phyloP scores from a whole-genome alignment of 164 flowering plant species.

The Umbellularia californica region DNA sequence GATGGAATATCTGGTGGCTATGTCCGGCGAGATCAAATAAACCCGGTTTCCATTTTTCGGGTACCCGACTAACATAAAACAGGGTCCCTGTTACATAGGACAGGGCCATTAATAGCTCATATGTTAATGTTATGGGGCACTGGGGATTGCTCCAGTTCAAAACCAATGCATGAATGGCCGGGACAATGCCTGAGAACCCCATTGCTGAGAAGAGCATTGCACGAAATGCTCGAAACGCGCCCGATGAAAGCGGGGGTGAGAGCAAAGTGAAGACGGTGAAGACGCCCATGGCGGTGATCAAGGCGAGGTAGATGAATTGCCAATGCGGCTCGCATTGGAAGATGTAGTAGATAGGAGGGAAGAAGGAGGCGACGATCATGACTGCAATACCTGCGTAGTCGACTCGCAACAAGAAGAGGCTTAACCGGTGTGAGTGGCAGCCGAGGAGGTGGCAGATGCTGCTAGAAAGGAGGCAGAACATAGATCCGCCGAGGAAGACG shows the following conservation, averaged over 20 bases:
- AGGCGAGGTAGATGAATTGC: conserved; percentile 68
- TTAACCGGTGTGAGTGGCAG: conserved; percentile 70
- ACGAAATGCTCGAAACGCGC: conserved; percentile 47
- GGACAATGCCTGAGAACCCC: conserved; percentile 77
- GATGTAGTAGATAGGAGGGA: conserved; percentile 88
- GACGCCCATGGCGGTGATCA: conserved; percentile 59
- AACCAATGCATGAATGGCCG: conserved; percentile 58
- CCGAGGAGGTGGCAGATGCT: conserved; percentile 76
- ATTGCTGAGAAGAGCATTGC: conserved; percentile 67
- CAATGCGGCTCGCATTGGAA: conserved; percentile 76
- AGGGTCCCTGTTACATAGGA: conserved; percentile 59
- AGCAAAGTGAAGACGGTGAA: conserved; percentile 59
- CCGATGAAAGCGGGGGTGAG: conserved; percentile 50
- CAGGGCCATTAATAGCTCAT: conserved; percentile 69
- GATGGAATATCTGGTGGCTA: conserved; percentile 89
- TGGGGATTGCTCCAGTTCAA: conserved; percentile 69
- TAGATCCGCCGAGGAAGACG: conserved; percentile 73
- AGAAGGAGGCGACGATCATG: conserved; percentile 91
- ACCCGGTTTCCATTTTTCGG: conserved; percentile 85
- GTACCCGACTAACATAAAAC: conserved; percentile 67
- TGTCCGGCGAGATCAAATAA: conserved; percentile 85
- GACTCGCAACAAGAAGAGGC: conserved; percentile 40
- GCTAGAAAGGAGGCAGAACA: conserved; percentile 90
- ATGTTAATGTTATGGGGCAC: conserved; percentile 37
- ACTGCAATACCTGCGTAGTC: conserved; percentile 79